Evolutionary conservation across 2,329 filamentous ascomycete species (phyloP).

Genomic region (Cercospora nicotianae): DNA sequence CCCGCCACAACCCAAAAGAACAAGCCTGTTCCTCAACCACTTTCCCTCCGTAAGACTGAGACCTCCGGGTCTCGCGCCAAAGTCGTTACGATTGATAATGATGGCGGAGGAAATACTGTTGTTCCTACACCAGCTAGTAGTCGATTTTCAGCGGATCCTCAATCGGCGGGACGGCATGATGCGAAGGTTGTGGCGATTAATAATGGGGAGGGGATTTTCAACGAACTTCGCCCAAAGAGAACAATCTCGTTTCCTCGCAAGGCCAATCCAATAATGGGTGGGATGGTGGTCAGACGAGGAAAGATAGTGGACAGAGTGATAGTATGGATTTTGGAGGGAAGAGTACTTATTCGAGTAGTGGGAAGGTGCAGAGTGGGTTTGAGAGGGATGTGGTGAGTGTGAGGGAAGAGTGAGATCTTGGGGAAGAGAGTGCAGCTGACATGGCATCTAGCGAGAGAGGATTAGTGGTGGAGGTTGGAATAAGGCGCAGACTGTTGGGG

Average conservation of each 20-base stretch:
- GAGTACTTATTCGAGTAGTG: not conserved
- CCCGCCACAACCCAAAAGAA: not conserved
- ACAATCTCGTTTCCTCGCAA: not conserved
- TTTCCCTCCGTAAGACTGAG: not conserved
- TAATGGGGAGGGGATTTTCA: not conserved
- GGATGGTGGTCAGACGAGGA: not conserved
- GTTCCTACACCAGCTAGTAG: not conserved
- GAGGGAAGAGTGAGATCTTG: not conserved
- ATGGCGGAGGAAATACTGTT: not conserved
- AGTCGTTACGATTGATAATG: conserved; percentile 2
- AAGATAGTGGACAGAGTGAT: conserved; percentile 8
- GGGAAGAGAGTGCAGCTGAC: too few species aligned
- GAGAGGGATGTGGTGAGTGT: not conserved
- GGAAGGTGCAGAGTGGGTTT: not conserved
- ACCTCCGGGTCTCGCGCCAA: not conserved
- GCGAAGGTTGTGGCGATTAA: not conserved
- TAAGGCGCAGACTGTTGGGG: not conserved
- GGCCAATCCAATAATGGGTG: not conserved
- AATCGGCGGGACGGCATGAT: not conserved
- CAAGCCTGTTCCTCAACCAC: not conserved
- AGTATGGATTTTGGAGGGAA: conserved; percentile 1
- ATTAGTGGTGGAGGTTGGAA: not conserved
- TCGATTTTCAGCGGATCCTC: not conserved
- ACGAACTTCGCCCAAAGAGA: not conserved
- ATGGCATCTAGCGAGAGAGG: too few species aligned